Evolutionary conservation across 108 stramenopile genomes (phyloP).

Genomic region (Skeletonema marinoi): DNA sequence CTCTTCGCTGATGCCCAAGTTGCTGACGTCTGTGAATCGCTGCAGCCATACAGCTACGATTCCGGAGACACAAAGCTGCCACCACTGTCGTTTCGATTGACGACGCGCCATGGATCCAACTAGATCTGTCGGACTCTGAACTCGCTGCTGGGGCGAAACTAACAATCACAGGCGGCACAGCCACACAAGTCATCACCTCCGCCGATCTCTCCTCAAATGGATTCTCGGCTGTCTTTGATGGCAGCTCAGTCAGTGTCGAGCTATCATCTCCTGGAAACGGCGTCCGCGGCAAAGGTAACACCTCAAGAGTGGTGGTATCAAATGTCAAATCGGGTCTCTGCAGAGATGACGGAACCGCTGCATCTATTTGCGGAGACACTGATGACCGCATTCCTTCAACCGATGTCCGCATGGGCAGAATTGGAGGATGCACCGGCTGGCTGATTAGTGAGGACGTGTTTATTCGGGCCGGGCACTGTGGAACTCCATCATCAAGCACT

Average conservation of each 20-base stretch:
- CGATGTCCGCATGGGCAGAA: constrained; percentile 5
- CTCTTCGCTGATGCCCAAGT: not conserved
- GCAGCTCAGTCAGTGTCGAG: not conserved
- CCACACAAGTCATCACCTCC: not conserved
- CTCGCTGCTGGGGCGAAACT: not conserved
- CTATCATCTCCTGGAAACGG: not conserved
- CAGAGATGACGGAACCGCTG: too few relatives aligned
- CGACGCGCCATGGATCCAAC: constrained; percentile 1
- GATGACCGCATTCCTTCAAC: constrained; percentile 14
- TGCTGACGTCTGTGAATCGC: not conserved
- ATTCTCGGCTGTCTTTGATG: constrained; percentile 1
- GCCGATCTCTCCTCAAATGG: not conserved
- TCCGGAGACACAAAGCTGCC: not conserved
- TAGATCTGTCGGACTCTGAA: not conserved
- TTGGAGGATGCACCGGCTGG: constrained; percentile 12
- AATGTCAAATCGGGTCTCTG: not conserved
- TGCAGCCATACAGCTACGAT: not conserved
- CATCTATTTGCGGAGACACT: not conserved
- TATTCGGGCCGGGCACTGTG: constrained; percentile 9
- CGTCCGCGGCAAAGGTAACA: not conserved
- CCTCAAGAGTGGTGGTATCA: not conserved
- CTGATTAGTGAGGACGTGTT: constrained; percentile 1
- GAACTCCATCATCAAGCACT: not conserved
- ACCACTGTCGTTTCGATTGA: not conserved
- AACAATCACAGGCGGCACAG: not conserved